A percentile compares a stretch with the other conserved stretches of the same genome.
Evolutionary conservation across 2,329 filamentous ascomycete genomes (phyloP).

Genomic region (Raffaelea ambrosiae): DNA sequence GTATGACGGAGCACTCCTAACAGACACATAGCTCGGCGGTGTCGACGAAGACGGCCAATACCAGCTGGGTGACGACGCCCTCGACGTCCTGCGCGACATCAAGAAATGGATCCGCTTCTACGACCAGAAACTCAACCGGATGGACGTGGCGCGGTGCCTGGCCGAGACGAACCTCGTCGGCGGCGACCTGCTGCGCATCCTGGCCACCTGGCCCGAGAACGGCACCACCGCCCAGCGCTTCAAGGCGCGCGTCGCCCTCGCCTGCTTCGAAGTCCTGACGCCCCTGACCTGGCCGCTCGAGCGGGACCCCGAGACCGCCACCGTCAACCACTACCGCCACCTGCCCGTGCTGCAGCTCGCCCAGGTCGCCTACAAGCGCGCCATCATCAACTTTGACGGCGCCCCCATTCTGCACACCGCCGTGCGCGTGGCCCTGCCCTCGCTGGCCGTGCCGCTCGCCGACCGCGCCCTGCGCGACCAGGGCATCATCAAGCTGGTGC

Average conservation of each 20-base stretch:
- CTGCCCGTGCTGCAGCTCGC: constrained; percentile 81
- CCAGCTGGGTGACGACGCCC: constrained; percentile 82
- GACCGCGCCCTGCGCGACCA: constrained; percentile 76
- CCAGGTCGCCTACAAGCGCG: constrained; percentile 83
- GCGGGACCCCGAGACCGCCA: constrained; percentile 69
- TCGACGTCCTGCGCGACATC: constrained; percentile 85
- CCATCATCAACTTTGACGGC: constrained; percentile 75
- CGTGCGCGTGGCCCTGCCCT: constrained; percentile 72
- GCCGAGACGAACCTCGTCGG: constrained; percentile 87
- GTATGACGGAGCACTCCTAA: neutral
- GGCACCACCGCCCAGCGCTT: constrained; percentile 59
- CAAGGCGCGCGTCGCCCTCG: constrained; percentile 70
- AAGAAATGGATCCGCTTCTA: constrained; percentile 93
- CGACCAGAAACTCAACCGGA: constrained; percentile 85
- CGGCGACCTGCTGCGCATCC: constrained; percentile 82
- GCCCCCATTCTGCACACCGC: constrained; percentile 71
- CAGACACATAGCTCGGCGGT: constrained; percentile 63
- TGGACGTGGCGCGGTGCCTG: constrained; percentile 89
- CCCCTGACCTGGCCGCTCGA: constrained; percentile 93
- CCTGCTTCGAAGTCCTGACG: constrained; percentile 83
- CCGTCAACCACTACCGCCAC: constrained; percentile 86
- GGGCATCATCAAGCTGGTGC: constrained; percentile 80
- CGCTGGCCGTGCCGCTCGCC: constrained; percentile 69
- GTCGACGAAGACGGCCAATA: constrained; percentile 75
- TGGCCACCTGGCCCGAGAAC: constrained; percentile 71